These are phyloP conservation scores for Dittrichia graveolens DNA, from an alignment of 129 eudicot species.

Conservation along the genomic window DNA sequence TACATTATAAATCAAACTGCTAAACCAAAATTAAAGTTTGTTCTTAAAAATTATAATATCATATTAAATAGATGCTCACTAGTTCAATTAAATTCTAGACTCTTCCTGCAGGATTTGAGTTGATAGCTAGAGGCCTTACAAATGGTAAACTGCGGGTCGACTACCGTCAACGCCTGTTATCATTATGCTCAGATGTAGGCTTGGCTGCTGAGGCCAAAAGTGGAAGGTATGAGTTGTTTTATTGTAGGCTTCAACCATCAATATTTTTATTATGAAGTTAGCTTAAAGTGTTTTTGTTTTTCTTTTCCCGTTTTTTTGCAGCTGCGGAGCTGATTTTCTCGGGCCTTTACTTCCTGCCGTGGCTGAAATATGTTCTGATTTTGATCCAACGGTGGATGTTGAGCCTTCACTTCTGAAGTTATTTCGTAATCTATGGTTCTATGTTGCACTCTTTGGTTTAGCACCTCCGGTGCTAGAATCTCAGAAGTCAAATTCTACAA, in stretches of 20 bases:
- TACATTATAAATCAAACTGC: slow-evolving; percentile 13
- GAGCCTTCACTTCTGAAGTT: slow-evolving; percentile 92
- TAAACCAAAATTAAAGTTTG: not conserved
- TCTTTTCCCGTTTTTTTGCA: slow-evolving; percentile 38
- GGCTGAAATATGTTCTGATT: slow-evolving; percentile 98
- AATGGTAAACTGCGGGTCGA: slow-evolving; percentile 67
- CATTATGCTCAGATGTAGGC: slow-evolving; percentile 98
- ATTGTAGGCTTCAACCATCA: not conserved
- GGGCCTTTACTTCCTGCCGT: slow-evolving; percentile 99
- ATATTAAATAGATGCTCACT: slow-evolving; percentile 59
- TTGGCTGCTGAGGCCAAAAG: slow-evolving; percentile 96
- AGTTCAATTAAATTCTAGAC: slow-evolving; percentile 85
- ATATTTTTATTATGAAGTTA: not conserved
- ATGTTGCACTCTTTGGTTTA: slow-evolving; percentile 91
- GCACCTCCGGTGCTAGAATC: slow-evolving; percentile 86
- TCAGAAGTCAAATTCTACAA: slow-evolving; percentile 57
- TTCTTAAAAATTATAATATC: not conserved
- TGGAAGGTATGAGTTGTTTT: slow-evolving; percentile 65
- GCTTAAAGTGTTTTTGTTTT: not conserved
- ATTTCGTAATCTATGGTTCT: slow-evolving; percentile 98
- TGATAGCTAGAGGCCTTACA: slow-evolving; percentile 77
- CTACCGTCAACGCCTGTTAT: slow-evolving; percentile 88
- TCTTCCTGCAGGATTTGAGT: slow-evolving; percentile 92
- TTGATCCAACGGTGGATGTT: slow-evolving; percentile 86
- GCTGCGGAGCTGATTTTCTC: slow-evolving; percentile 98